Evolutionary conservation across 2,329 filamentous ascomycete genomes (phyloP), one percentile per base, ranked within the genome.

Genomic region (Colletotrichum brevisporum): DNA sequence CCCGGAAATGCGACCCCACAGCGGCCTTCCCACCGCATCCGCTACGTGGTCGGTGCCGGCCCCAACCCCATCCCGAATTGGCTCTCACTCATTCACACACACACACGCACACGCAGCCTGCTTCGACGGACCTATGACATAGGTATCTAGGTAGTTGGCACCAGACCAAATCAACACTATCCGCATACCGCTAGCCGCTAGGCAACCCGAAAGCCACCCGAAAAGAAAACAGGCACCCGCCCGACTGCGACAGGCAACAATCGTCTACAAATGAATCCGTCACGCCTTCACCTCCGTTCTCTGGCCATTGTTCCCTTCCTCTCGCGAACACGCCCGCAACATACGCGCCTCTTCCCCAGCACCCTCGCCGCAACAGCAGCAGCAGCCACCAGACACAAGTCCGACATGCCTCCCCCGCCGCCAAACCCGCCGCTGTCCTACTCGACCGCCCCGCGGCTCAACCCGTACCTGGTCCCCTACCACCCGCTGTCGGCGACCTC

Each of bases 351-450:
- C 6, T 4, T 24, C 26, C 9, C 10, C n/a, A 41, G 13, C 41
- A 2, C 4, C 31, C 52, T 18, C 10, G 51, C 18, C 16, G 15
- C n/a, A 16, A 50, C 52, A 16, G 16, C 47, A 13, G 18, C 58
- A n/a, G 31, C 45, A 6, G 4, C 26, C 18, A 43, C 2, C 6
- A 4, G 5, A 4, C 31, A 36, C 41, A 65, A 43, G 2, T 10
- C 58, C 26, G 62, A 41, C 12, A 72, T 72, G 70, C 70, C 70
- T 2, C 68, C 68, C 16, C 55, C 68, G 2, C 63, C 60, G 4
- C 70, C 70, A 8, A 54, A 59, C 43, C 63, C 60, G 1, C 68
- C 70, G 4, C 57, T 72, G 4, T 45, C 63, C 48, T 72, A 71
- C 56, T 52, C 52, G n/a, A 72, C 64, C 6, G 39, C 54, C 41